phyloP scores from a whole-genome alignment of 2,329 filamentous ascomycete species.

The Monosporascus sp. region DNA sequence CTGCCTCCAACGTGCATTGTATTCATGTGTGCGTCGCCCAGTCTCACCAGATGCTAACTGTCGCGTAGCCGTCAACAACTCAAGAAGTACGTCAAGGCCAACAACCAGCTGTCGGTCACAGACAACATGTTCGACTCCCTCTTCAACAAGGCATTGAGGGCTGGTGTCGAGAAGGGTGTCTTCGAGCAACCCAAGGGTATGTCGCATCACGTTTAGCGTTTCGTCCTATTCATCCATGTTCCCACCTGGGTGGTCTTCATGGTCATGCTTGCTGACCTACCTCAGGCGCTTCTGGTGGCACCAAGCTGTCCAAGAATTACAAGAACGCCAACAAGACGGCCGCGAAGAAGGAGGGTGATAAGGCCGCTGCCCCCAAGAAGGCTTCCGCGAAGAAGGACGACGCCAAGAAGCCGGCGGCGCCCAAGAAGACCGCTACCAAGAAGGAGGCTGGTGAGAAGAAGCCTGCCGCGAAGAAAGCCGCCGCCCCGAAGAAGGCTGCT shows the following conservation, averaged over 20 bases:
- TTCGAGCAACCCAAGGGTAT: conserved; percentile 89
- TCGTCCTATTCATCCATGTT: neutral
- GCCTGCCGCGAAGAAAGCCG: conserved; percentile 67
- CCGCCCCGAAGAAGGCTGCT: conserved; percentile 34
- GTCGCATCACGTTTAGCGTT: neutral
- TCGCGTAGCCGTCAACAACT: conserved; percentile 47
- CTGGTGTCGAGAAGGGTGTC: conserved; percentile 78
- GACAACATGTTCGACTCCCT: conserved; percentile 57
- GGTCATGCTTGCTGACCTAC: conserved; percentile 11
- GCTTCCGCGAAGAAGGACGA: conserved; percentile 38
- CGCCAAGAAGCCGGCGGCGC: conserved; percentile 28
- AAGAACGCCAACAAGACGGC: conserved; percentile 33
- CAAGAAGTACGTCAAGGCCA: conserved; percentile 49
- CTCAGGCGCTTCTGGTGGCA: conserved; percentile 74
- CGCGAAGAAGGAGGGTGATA: conserved; percentile 31
- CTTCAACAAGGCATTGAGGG: conserved; percentile 66
- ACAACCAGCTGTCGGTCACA: conserved; percentile 28
- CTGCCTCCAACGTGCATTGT: conserved; percentile 7
- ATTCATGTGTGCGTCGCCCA: conserved; percentile 1
- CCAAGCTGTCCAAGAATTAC: conserved; percentile 85
- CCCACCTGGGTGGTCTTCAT: no score
- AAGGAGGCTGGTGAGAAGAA: conserved; percentile 57
- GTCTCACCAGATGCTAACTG: conserved; percentile 23
- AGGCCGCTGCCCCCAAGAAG: conserved; percentile 32
- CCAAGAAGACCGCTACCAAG: conserved; percentile 38